phyloP scores from a whole-genome alignment of 352 stramenopile genomes.

The Pythium plurisporium region DNA sequence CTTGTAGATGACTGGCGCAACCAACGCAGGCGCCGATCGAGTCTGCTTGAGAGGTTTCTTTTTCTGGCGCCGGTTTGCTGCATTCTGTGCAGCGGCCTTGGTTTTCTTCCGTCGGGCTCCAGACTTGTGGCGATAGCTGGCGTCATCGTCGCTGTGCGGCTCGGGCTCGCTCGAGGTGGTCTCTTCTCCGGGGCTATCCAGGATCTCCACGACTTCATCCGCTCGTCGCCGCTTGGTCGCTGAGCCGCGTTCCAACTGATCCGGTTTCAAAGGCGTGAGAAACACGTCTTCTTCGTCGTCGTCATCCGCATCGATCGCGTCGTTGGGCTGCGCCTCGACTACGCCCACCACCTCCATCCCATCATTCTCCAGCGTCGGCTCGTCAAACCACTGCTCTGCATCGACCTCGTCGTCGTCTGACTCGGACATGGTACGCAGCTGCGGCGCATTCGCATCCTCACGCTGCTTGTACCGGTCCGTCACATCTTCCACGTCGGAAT shows the following conservation, averaged over 20 bases:
- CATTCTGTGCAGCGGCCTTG: background rate
- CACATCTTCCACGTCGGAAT: conserved; percentile 23
- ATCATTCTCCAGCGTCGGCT: conserved; percentile 6
- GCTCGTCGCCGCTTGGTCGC: conserved; percentile 18
- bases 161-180: conserved; percentile 17
- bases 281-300: conserved; percentile 22
- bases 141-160: conserved; percentile 10
- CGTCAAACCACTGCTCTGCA: conserved; percentile 24
- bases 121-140: background rate
- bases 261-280: conserved; percentile 5
- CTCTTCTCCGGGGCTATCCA: conserved; percentile 6
- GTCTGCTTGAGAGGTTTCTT: no score
- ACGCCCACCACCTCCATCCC: conserved; percentile 16
- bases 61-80: no score
- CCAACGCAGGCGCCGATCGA: no score
- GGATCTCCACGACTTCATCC: background rate
- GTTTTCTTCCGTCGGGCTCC: background rate
- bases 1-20: conserved; percentile 17
- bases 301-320: no score
- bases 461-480: conserved; percentile 15
- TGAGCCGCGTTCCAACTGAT: conserved; percentile 20
- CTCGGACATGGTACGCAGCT: conserved; percentile 3
- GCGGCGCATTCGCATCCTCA: background rate
- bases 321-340: background rate
- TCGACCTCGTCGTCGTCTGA: conserved; percentile 12